Base-by-base conservation (phyloP, 2,329 filamentous ascomycete species). In the Curvularia verruculosa region DNA sequence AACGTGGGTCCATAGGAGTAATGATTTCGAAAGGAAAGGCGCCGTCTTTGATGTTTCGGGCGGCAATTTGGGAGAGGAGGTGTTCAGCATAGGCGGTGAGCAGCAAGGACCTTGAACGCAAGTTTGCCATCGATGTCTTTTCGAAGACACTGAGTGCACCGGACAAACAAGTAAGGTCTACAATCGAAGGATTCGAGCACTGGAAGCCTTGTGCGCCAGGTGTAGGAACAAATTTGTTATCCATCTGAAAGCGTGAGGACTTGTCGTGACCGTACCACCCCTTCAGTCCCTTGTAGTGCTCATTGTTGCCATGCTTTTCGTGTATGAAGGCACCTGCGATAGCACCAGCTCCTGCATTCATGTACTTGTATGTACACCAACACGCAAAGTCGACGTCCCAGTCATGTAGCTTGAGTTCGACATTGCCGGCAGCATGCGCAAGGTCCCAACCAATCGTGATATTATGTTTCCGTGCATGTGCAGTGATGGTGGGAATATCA, bases 281-380 rank as follows among this genome's bases (percentile, higher is more conserved):
- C 29, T 86, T 82, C 1, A 96, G 80, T 2, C 92, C 84, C 6
- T 85, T 87, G 24, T 83, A 82, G 68, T 87, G 91, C 5, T 63
- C 65, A 37, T 90, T 86, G 39, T 77, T 73, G 45, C 88, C 87
- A 73, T 95, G 89, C 50, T 81, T 83, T 70, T 89, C 85, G 75
- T 96, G 91, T 5, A 96, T 88, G 66, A 92, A 96, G 1, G 89
- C 82, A 0, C 88, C 91, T 1, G 86, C 91, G 60, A 95, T 94
- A 10, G 87, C 83, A 4, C 92, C 92, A 0, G 92, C 91, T 0
- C 92, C 92, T 10, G 88, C 86, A 71, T 96, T 96, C 73, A 96
- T 84, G 79, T 96, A 96, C 80, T 96, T 96, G 83, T 96, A 96
- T 3, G 88, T 93, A 77, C 92, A 96, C 92, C 92, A 96, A 54